Conservation (phyloP, 805 yeast species). For the Yamadazyma takamatsuzukensis region DNA sequence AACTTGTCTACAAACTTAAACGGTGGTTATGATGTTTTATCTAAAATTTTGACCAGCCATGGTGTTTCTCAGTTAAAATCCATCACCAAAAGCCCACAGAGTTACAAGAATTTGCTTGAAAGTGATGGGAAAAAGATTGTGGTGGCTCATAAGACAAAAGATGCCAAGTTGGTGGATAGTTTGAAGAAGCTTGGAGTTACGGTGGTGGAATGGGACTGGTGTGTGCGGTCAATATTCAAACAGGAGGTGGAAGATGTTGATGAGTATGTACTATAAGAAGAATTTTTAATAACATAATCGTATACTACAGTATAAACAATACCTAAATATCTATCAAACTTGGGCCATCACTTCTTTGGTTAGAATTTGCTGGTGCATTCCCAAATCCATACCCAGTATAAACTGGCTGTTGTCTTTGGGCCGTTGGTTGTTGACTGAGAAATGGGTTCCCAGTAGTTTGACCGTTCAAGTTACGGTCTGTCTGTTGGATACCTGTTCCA, state of each 20-base stretch:
- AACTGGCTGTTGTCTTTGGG: constrained; percentile 35
- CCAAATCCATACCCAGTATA: constrained; percentile 96
- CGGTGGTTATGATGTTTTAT: constrained; percentile 57
- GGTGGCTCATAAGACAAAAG: constrained; percentile 35
- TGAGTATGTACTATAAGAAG: constrained; percentile 13
- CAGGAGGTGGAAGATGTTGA: constrained; percentile 29
- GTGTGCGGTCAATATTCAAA: constrained; percentile 52
- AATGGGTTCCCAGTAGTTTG: constrained; percentile 56
- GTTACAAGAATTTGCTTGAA: constrained; percentile 7
- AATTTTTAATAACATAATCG: constrained; percentile 1
- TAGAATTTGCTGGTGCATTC: constrained; percentile 54
- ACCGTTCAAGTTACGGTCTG: constrained; percentile 29
- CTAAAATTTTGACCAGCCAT: constrained; percentile 57
- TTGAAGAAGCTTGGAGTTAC: constrained; percentile 16
- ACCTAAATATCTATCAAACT: constrained; percentile 44
- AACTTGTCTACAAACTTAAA: constrained; percentile 55
- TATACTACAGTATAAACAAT: not conserved
- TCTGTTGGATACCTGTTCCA: constrained; percentile 70
- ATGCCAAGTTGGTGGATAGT: constrained; percentile 23
- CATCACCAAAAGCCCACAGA: constrained; percentile 12
- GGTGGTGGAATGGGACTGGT: constrained; percentile 64
- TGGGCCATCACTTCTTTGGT: constrained; percentile 35
- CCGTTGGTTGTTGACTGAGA: constrained; percentile 50
- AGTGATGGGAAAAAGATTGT: constrained; percentile 11
- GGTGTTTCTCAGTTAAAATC: constrained; percentile 36